Percentiles rank a stretch among this genome's conserved stretches.
Evolutionary conservation across 495 filamentous ascomycete genomes (phyloP).

Genomic region (Chaetomidium leptoderma): DNA sequence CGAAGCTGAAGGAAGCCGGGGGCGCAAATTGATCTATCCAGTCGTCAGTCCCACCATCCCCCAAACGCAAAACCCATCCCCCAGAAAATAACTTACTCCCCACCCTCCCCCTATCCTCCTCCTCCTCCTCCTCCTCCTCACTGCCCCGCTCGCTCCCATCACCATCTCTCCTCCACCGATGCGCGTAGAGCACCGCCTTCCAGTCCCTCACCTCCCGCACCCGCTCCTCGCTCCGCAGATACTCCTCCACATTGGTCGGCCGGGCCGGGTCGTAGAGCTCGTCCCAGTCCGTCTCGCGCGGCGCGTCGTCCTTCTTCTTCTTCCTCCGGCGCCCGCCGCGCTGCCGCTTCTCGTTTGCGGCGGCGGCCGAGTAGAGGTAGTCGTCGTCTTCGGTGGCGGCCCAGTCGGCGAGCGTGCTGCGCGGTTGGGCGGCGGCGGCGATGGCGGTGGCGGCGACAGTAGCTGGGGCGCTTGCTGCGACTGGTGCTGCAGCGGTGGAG

Average conservation of each 20-base stretch:
- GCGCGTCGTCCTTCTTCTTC: conserved; percentile 70
- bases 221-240: conserved; percentile 79
- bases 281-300: conserved; percentile 75
- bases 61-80: neutral
- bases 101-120: conserved; percentile 44
- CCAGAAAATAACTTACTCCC: conserved; percentile 42
- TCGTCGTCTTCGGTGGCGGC: conserved; percentile 65
- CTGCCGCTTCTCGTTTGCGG: conserved; percentile 56
- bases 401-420: conserved; percentile 80
- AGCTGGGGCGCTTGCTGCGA: conserved; percentile 13
- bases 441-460: conserved; percentile 9
- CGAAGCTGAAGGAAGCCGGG: conserved; percentile 62
- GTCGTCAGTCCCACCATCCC: conserved; percentile 24
- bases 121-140: conserved; percentile 34
- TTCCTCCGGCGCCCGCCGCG: conserved; percentile 78
- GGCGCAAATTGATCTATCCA: conserved; percentile 67
- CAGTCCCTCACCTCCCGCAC: conserved; percentile 76
- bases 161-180: conserved; percentile 50
- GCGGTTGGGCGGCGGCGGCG: conserved; percentile 51
- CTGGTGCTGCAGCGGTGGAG: conserved; percentile 19
- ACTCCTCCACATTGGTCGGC: conserved; percentile 84
- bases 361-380: conserved; percentile 33
- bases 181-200: conserved; percentile 80
- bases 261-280: conserved; percentile 84
- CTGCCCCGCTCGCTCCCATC: conserved; percentile 43